Conservation (phyloP, 1,139 yeast species). For the Insectozyma bohioensis region DNA sequence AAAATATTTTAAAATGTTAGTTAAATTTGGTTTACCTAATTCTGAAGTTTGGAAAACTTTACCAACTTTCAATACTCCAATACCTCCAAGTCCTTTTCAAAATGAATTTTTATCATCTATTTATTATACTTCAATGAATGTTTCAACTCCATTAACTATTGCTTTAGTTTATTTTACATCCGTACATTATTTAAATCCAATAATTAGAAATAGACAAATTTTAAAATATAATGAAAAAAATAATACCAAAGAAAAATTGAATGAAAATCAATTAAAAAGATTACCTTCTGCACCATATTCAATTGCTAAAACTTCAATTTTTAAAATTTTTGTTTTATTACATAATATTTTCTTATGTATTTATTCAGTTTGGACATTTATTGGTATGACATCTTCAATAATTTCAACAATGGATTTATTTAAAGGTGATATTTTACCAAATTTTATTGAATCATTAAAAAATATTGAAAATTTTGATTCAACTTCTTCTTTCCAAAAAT, state of each 20-base stretch:
- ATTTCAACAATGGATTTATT: conserved; percentile 33
- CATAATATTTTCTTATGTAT: conserved; percentile 65
- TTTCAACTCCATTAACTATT: conserved; percentile 54
- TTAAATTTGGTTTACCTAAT: conserved; percentile 40
- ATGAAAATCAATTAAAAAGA: conserved; percentile 17
- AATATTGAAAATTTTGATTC: conserved; percentile 7
- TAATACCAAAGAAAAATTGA: conserved; percentile 5
- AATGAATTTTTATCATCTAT: conserved; percentile 25
- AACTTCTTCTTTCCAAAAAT: conserved; percentile 14
- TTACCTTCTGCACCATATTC: conserved; percentile 57
- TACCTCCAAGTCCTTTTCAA: conserved; percentile 40
- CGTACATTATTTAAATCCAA: conserved; percentile 57
- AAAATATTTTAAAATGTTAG: conserved; percentile 17
- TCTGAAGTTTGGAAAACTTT: conserved; percentile 29
- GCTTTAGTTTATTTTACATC: conserved; percentile 59
- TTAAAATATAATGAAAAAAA: conserved; percentile 19
- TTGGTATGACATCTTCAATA: conserved; percentile 63
- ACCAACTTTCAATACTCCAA: conserved; percentile 32
- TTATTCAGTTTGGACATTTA: conserved; percentile 71
- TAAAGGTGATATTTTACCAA: conserved; percentile 16
- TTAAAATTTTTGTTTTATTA: conserved; percentile 56
- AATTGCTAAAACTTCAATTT: conserved; percentile 45
- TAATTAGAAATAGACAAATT: conserved; percentile 37
- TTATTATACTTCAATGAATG: conserved; percentile 35
- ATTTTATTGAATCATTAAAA: conserved; percentile 13